Evolutionary conservation across 2,329 filamentous ascomycete species (phyloP), one percentile per base, ranked within the genome.

Genomic region (Amauroascus verrucosus): DNA sequence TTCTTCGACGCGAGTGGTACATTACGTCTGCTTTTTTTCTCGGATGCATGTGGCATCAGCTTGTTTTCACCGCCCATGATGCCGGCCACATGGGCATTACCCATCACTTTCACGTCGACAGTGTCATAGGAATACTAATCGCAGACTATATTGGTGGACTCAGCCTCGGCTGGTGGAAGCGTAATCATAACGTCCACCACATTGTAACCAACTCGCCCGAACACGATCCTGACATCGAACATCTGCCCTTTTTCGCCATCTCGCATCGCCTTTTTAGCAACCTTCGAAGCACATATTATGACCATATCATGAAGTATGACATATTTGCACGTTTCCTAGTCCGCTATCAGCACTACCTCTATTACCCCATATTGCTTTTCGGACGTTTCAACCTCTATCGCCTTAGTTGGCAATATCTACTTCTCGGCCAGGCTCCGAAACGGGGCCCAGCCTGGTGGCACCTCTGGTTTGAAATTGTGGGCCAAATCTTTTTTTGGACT

Each of bases 1-100:
- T 80, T 61, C 71, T 93, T 18, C 76, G 69, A 14, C 73, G 72
- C 63, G 77, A 77, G 33, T 88, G 84, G 80, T 91, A 86, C 63
- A 75, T 72, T 46, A 72, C 79, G 1, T 87, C 86, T 54, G 89
- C 81, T 1, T 67, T 86, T 47, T 88, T 84, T 60, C 75, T 97
- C 2, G 93, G 91, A 18, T 76, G 80, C 57, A 79, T 95, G 64
- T 97, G 93, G 91, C 93, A 97, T 65, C 93, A 97, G 67, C 78
- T 97, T 26, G 86, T 91, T 49, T 98, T 98, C 65, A 84, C 85
- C 1, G 93, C 88, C 56, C 93, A 98, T 69, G 93, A 98, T 74
- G 88, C 91, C 48, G 90, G 88, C 6, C 93, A 98, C 69, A 95
- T 96, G 85, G 93, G 88, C 60, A 95, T 98, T 62, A 98, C 93